phyloP scores from a whole-genome alignment of 306 rosid species.

The Prosopis cineraria region DNA sequence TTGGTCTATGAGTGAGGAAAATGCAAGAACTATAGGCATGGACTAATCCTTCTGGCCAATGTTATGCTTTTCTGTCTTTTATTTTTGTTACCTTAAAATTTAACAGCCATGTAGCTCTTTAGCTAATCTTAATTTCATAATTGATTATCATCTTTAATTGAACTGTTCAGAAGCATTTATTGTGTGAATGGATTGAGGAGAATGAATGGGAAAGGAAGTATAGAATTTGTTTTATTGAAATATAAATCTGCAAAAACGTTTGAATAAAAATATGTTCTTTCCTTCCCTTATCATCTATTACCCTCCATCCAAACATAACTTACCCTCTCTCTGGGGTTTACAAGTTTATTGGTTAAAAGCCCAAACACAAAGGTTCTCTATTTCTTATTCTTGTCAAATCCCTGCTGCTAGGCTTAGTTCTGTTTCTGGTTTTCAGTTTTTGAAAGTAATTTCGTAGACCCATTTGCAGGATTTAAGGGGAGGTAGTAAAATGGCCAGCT shows the following conservation, averaged over 20 bases:
- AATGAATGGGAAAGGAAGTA: not conserved
- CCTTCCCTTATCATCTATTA: not conserved
- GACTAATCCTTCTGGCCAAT: not conserved
- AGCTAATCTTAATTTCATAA: not conserved
- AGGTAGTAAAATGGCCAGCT: conserved; percentile 60
- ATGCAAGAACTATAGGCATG: no score
- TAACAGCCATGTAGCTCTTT: not conserved
- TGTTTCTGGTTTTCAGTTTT: not conserved
- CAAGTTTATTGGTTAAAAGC: not conserved
- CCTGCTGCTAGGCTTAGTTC: not conserved
- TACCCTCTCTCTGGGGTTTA: not conserved
- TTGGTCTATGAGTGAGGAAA: not conserved
- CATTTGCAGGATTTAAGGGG: conserved; percentile 15
- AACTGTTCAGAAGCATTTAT: not conserved
- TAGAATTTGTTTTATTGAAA: not conserved
- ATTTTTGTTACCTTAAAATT: not conserved
- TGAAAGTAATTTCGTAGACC: not conserved
- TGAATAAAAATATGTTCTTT: not conserved
- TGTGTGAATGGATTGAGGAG: not conserved
- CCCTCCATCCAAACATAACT: not conserved
- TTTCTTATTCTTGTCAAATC: not conserved
- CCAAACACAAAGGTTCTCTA: not conserved
- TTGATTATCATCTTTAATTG: not conserved
- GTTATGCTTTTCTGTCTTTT: not conserved
- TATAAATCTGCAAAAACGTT: not conserved